A percentile compares a stretch with the other conserved stretches of the same genome.
phyloP scores from a whole-genome alignment of 345 rosid species.

The Anastatica hierochuntica region DNA sequence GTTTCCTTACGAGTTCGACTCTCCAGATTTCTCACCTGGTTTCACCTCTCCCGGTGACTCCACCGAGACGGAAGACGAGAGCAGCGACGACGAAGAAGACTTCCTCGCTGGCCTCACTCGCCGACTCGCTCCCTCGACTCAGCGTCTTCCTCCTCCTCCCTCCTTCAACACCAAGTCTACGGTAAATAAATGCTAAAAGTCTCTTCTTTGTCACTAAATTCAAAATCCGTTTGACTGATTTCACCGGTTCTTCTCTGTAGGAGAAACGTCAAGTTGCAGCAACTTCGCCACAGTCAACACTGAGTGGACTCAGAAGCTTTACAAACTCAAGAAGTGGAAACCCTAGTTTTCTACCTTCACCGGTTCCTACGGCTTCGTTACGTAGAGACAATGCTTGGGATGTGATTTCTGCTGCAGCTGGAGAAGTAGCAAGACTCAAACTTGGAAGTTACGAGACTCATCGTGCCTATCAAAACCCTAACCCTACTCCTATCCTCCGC shows the following conservation, averaged over 20 bases:
- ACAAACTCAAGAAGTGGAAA: conserved; percentile 33
- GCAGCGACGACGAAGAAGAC: conserved; percentile 65
- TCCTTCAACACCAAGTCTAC: conserved; percentile 18
- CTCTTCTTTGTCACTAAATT: background rate
- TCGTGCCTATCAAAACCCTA: background rate
- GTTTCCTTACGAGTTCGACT: conserved; percentile 60
- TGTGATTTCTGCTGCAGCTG: conserved; percentile 70
- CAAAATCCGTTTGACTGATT: background rate
- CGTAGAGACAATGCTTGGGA: conserved; percentile 41
- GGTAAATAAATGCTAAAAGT: conserved; percentile 5
- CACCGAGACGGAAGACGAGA: conserved; percentile 32
- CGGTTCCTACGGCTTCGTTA: conserved; percentile 33
- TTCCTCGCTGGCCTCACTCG: conserved; percentile 57
- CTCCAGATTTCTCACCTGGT: conserved; percentile 26
- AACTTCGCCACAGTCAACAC: conserved; percentile 40
- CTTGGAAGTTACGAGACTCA: conserved; percentile 22
- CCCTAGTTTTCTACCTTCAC: conserved; percentile 26
- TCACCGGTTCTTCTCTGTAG: background rate
- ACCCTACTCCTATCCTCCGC: background rate
- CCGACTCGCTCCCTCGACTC: conserved; percentile 51
- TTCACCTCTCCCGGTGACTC: conserved; percentile 53
- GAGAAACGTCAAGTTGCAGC: conserved; percentile 30
- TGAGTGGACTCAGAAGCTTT: conserved; percentile 48
- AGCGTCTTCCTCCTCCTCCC: conserved; percentile 27
- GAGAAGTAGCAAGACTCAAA: conserved; percentile 62